These are phyloP conservation scores for Ustilago shanxiensis DNA, from an alignment of 1,284 basidiomycete genomes.

Conservation along the genomic window DNA sequence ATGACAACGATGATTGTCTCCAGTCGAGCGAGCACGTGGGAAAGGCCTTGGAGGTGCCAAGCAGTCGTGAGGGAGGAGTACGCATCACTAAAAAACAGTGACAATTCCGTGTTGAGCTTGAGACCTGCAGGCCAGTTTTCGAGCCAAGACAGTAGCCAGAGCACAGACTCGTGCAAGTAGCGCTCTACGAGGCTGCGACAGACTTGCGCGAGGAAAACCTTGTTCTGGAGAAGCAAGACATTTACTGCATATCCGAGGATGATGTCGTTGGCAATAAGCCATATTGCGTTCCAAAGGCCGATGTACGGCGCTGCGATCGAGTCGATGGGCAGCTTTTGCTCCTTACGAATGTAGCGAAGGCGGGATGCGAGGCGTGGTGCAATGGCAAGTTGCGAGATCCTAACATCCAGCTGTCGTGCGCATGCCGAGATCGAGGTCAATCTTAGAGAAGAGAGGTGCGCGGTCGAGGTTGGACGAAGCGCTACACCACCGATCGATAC, in stretches of 20 bases:
- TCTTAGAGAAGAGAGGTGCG: background rate
- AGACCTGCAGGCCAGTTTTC: slow-evolving; percentile 95
- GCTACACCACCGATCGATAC: slow-evolving; percentile 20
- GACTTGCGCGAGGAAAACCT: slow-evolving; percentile 4
- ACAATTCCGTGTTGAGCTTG: slow-evolving; percentile 94
- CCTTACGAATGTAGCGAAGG: slow-evolving; percentile 23
- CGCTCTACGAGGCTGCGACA: slow-evolving; percentile 12
- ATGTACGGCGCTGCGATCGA: slow-evolving; percentile 69
- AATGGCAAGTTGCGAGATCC: slow-evolving; percentile 70
- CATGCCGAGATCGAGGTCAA: slow-evolving; percentile 42
- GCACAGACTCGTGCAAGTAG: slow-evolving; percentile 26
- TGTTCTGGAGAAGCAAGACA: slow-evolving; percentile 42
- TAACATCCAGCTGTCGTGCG: slow-evolving; percentile 70
- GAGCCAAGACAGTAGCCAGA: slow-evolving; percentile 78
- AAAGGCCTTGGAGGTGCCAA: slow-evolving; percentile 30
- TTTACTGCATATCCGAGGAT: slow-evolving; percentile 83
- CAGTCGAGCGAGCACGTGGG: slow-evolving; percentile 16
- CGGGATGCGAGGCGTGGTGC: slow-evolving; percentile 62
- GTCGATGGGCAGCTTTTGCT: slow-evolving; percentile 28
- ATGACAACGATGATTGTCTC: slow-evolving; percentile 71
- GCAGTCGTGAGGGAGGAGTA: slow-evolving; percentile 74
- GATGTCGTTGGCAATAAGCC: slow-evolving; percentile 90
- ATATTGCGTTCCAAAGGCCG: slow-evolving; percentile 87
- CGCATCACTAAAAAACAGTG: slow-evolving; percentile 81
- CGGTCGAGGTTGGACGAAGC: background rate